Conservation (phyloP, 164 flowering plant species). For the Umbilicus rupestris region DNA sequence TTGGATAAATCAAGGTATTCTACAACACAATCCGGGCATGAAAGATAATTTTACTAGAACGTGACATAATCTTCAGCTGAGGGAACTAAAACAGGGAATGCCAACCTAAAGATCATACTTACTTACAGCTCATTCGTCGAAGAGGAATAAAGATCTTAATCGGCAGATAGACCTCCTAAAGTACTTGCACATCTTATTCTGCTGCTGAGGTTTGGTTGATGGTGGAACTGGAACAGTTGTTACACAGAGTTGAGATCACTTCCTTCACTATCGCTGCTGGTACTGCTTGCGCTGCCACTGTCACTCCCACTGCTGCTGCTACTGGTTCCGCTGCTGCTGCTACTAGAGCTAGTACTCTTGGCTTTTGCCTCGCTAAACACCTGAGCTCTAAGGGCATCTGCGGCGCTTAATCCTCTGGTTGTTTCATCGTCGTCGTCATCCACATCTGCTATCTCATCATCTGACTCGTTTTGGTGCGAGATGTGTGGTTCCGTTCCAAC, state of each 20-base stretch:
- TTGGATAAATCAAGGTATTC: too few relatives aligned
- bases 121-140: too few relatives aligned
- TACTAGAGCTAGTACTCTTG: conserved; percentile 45
- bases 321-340: too few relatives aligned
- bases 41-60: too few relatives aligned
- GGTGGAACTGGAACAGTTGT: too few relatives aligned
- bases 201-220: conserved; percentile 9
- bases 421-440: conserved; percentile 63
- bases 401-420: conserved; percentile 61
- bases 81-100: too few relatives aligned
- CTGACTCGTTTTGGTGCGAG: conserved; percentile 18
- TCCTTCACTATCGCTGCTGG: conserved; percentile 47
- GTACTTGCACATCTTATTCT: too few relatives aligned
- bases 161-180: too few relatives aligned
- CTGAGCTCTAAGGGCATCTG: conserved; percentile 83
- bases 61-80: too few relatives aligned
- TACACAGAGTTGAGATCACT: conserved; percentile 53
- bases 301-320: conserved; percentile 56
- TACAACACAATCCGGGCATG: too few relatives aligned
- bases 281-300: conserved; percentile 34
- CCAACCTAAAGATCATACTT: too few relatives aligned
- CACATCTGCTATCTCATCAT: conserved; percentile 82
- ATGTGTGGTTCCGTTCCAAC: conserved; percentile 34
- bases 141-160: too few relatives aligned
- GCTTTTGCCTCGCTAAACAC: conserved; percentile 44